Evolutionary conservation across 257 asterid species (phyloP).

Genomic region (Nicotiana otophora): DNA sequence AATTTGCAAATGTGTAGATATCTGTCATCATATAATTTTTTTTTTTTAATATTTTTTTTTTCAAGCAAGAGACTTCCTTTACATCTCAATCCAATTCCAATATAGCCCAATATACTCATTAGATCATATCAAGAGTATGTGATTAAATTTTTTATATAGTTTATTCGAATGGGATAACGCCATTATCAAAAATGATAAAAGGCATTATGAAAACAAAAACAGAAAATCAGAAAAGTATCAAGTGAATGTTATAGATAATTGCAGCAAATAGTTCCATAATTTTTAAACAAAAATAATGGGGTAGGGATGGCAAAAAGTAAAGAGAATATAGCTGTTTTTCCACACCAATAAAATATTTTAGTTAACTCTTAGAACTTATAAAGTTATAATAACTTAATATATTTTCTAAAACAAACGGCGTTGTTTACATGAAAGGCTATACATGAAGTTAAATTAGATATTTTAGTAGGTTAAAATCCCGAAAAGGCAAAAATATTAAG

Average conservation of each 20-base stretch:
- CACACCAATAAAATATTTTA: background rate
- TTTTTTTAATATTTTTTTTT: background rate
- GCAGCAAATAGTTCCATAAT: background rate
- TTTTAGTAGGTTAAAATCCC: no score
- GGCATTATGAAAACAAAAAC: background rate
- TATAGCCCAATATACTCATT: background rate
- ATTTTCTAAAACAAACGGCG: background rate
- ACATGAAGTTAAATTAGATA: background rate
- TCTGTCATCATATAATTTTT: background rate
- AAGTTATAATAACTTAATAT: background rate
- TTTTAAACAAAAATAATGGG: background rate
- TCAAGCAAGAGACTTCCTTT: background rate
- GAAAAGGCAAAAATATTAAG: no score
- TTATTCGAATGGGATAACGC: no score
- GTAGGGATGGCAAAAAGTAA: background rate
- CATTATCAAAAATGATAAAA: background rate
- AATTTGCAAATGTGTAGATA: background rate
- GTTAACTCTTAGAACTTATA: background rate
- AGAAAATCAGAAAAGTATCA: background rate
- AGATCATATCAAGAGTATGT: background rate
- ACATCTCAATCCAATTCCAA: background rate
- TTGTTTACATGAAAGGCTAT: background rate
- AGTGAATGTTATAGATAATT: background rate
- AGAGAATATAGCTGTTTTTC: background rate
- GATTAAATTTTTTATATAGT: no score